Percentiles rank a stretch among this genome's conserved stretches.
phyloP scores from a whole-genome alignment of 768 basidiomycete genomes.

The Phaeotremella skinneri region DNA sequence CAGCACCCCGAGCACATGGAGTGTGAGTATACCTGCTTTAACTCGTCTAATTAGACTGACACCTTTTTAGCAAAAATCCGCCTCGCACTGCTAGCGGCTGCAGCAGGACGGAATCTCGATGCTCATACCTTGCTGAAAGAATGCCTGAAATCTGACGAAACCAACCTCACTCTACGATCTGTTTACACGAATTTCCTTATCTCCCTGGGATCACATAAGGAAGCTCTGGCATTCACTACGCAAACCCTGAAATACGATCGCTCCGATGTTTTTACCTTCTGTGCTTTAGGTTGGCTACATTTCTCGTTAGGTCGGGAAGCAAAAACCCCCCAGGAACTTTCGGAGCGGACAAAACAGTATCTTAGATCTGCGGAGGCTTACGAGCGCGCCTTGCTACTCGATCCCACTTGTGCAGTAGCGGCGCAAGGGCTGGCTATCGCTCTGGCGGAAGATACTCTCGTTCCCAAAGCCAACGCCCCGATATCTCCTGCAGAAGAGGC shows the following conservation, averaged over 20 bases:
- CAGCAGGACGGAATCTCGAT: slow-evolving; percentile 68
- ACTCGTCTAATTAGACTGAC: slow-evolving; percentile 5
- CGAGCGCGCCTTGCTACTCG: slow-evolving; percentile 80
- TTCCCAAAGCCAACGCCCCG: slow-evolving; percentile 51
- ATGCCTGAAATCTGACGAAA: slow-evolving; percentile 70
- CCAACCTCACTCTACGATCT: slow-evolving; percentile 82
- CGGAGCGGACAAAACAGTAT: slow-evolving; percentile 75
- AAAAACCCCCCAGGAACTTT: slow-evolving; percentile 56
- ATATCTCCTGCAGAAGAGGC: slow-evolving; percentile 59
- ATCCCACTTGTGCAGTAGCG: slow-evolving; percentile 83
- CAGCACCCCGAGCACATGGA: slow-evolving; percentile 95
- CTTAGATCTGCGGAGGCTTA: slow-evolving; percentile 83
- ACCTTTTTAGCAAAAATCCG: slow-evolving; percentile 76
- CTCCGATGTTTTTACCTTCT: slow-evolving; percentile 86
- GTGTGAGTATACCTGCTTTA: slow-evolving; percentile 59
- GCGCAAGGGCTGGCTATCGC: slow-evolving; percentile 94
- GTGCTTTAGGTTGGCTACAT: slow-evolving; percentile 79
- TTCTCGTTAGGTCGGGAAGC: slow-evolving; percentile 87
- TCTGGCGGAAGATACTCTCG: slow-evolving; percentile 85
- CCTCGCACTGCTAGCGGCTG: slow-evolving; percentile 73
- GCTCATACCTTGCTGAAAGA: slow-evolving; percentile 90
- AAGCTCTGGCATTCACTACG: slow-evolving; percentile 85
- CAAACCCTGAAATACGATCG: slow-evolving; percentile 79
- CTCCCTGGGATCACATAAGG: slow-evolving; percentile 59
- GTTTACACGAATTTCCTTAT: slow-evolving; percentile 92